These are phyloP conservation scores for Penicillium brevicompactum DNA, from an alignment of 2,329 filamentous ascomycete genomes.

Conservation along the genomic window DNA sequence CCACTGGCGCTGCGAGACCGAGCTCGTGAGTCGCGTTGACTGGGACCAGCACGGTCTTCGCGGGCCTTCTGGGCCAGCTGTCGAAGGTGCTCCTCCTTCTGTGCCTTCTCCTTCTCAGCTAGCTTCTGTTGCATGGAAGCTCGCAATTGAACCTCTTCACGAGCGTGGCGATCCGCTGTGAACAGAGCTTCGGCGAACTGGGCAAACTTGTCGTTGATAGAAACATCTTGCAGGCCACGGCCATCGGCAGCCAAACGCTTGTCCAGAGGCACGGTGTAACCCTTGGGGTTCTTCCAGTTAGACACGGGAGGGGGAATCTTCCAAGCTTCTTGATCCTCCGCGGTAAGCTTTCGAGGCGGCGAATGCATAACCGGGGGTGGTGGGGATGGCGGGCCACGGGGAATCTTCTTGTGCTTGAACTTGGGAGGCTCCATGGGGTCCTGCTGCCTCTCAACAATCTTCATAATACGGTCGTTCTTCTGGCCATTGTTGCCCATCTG, in stretches of 20 bases:
- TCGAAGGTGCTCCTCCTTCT: slow-evolving; percentile 91
- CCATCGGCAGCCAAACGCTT: slow-evolving; percentile 95
- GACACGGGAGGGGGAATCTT: slow-evolving; percentile 86
- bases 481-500: slow-evolving; percentile 88
- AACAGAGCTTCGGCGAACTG: slow-evolving; percentile 93
- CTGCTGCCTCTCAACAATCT: slow-evolving; percentile 90
- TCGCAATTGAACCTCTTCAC: slow-evolving; percentile 91
- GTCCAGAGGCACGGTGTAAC: slow-evolving; percentile 93
- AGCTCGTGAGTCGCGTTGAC: slow-evolving; percentile 49
- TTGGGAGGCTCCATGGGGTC: slow-evolving; percentile 98
- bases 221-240: slow-evolving; percentile 84
- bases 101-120: slow-evolving; percentile 92
- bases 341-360: slow-evolving; percentile 90
- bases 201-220: slow-evolving; percentile 98
- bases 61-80: slow-evolving; percentile 87
- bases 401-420: slow-evolving; percentile 99
- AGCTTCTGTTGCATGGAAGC: slow-evolving; percentile 93
- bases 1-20: slow-evolving; percentile 49
- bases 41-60: slow-evolving; percentile 68
- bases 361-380: slow-evolving; percentile 95
- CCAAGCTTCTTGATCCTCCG: slow-evolving; percentile 97
- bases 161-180: slow-evolving; percentile 89
- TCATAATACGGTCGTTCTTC: slow-evolving; percentile 96
- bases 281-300: slow-evolving; percentile 99
- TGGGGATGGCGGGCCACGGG: slow-evolving; percentile 85